Percentiles rank a stretch among this genome's conserved stretches.
Conservation (phyloP, 1,284 basidiomycete genomes). For the Volvariella surrecta region DNA sequence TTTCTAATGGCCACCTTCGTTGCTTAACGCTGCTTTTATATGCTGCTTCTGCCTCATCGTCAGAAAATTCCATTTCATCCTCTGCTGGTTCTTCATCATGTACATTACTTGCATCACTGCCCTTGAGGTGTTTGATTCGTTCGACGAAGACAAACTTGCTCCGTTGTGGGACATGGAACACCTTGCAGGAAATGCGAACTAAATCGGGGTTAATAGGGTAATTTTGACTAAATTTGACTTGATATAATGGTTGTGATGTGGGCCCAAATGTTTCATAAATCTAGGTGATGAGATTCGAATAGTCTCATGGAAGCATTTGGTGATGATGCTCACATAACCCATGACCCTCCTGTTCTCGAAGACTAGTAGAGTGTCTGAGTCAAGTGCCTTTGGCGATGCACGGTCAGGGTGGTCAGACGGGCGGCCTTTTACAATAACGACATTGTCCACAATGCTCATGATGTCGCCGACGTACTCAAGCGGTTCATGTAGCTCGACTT, state of each 20-base stretch:
- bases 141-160: conserved; percentile 75
- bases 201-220: conserved; percentile 50
- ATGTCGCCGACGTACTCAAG: conserved; percentile 71
- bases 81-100: conserved; percentile 85
- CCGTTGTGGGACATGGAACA: conserved; percentile 72
- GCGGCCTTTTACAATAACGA: conserved; percentile 62
- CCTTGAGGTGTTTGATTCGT: conserved; percentile 57
- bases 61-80: conserved; percentile 83
- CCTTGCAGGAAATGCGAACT: conserved; percentile 43
- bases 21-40: conserved; percentile 48
- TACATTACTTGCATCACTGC: conserved; percentile 88
- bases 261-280: conserved; percentile 89
- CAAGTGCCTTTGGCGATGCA: conserved; percentile 55
- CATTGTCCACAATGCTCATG: conserved; percentile 59
- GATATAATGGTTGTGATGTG: conserved; percentile 77
- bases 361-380: conserved; percentile 80
- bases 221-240: conserved; percentile 58
- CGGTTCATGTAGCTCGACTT: conserved; percentile 47
- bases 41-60: conserved; percentile 79
- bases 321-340: conserved; percentile 61
- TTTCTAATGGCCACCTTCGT: conserved; percentile 30
- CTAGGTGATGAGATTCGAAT: conserved; percentile 30
- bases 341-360: conserved; percentile 79
- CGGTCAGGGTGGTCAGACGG: conserved; percentile 32
- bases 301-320: conserved; percentile 3